Percentiles rank a stretch among this genome's conserved stretches.
Conservation (phyloP, 371 early-diverging fungal genomes). For the Chytridium lagenaria region DNA sequence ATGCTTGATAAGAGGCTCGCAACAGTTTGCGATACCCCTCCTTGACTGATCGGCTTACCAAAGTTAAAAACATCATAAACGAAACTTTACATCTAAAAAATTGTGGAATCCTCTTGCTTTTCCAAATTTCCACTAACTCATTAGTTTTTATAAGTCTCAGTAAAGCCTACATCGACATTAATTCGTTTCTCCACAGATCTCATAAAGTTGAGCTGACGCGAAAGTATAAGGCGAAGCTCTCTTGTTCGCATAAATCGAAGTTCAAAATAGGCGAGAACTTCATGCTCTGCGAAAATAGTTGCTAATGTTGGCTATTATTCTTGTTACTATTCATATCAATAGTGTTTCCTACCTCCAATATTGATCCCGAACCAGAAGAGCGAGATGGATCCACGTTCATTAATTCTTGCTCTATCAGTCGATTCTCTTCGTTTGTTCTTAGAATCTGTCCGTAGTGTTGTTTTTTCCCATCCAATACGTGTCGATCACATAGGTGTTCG, state of each 20-base stretch:
- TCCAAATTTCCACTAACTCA: neutral
- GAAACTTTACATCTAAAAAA: neutral
- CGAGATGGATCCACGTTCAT: conserved; percentile 34
- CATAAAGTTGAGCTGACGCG: conserved; percentile 59
- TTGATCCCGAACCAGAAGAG: neutral
- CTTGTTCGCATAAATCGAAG: conserved; percentile 50
- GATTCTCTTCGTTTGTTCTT: conserved; percentile 46
- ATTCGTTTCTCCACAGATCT: conserved; percentile 57
- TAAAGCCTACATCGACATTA: conserved; percentile 38
- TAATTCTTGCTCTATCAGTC: conserved; percentile 51
- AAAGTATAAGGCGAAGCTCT: conserved; percentile 46
- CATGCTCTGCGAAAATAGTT: conserved; percentile 61
- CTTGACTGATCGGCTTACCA: neutral
- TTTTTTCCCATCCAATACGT: conserved; percentile 54
- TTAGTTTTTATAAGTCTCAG: neutral
- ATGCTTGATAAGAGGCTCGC: conserved; percentile 7
- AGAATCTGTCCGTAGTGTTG: conserved; percentile 48
- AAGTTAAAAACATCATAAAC: neutral
- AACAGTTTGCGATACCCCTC: neutral
- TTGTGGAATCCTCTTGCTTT: conserved; percentile 13
- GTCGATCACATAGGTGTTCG: conserved; percentile 33
- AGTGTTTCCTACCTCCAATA: conserved; percentile 23
- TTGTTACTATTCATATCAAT: no score
- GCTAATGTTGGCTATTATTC: conserved; percentile 46
- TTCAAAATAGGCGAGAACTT: conserved; percentile 53